Base-by-base conservation (phyloP, 768 basidiomycete species). In the Rhodotorula diobovata region DNA sequence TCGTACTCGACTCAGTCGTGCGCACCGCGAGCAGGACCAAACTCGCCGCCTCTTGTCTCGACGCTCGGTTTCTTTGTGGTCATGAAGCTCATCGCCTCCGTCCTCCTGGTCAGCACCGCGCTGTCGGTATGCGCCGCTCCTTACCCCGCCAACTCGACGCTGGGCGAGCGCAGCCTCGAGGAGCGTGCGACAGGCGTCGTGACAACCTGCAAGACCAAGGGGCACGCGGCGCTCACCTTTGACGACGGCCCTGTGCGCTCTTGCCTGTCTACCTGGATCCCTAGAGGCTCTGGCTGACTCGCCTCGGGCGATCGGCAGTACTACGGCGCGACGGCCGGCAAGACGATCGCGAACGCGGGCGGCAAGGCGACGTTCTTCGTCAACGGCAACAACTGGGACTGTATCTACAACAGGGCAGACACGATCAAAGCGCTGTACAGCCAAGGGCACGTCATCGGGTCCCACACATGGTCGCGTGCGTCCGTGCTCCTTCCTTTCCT, bases 341-440 rank as follows among this genome's bases (percentile, higher is more conserved):
- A 21, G 20, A 16, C 23, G 28, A 39, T 59, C 58, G 41, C 30
- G 6, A 16, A 41, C 28, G 20, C 41, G 16, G 58, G 58, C 41
- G 58, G 30, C 35, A 55, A 4, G 6, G 58, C n/a, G 16, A 59
- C 58, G 2, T 58, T 66, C 65, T 67, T 66, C 53, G 62, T 76
- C 41, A 78, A 78, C 51, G 76, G 72, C 14, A 58, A 73, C 64
- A 74, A 76, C 72, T 74, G 55, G 32, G 70, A 5, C 23, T 74
- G 76, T 60, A 67, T 76, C 37, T 76, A 74, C 61, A 62, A 67
- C 45, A 12, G 41, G 16, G 72, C 55, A 2, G 59, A 66, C 46
- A 62, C 63, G 39, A 41, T 70, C 11, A 57, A 57, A 8, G 50
- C 41, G 9, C 48, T 54, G 5, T 68, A 71, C 63, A 48, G 45